phyloP scores from a whole-genome alignment of 2,329 filamentous ascomycete species.

The Colletotrichum spinosum region DNA sequence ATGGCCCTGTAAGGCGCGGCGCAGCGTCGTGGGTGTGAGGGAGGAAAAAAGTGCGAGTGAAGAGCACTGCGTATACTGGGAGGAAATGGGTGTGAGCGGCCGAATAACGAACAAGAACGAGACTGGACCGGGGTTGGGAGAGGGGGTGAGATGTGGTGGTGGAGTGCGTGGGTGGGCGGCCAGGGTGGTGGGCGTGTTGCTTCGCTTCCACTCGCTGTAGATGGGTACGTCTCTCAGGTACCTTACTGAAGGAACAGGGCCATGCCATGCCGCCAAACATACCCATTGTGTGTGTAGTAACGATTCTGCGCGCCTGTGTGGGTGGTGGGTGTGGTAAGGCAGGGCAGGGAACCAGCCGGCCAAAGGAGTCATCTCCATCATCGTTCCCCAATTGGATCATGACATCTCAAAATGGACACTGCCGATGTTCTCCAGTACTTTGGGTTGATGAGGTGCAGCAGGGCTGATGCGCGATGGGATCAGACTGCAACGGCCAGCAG shows the following conservation, averaged over 20 bases:
- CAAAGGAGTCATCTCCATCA: conserved; percentile 38
- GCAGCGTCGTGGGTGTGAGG: conserved; percentile 31
- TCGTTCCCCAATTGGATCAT: conserved; percentile 27
- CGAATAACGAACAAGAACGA: conserved; percentile 42
- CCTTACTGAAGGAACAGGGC: conserved; percentile 1
- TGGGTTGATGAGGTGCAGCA: conserved; percentile 39
- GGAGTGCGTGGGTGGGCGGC: conserved; percentile 21
- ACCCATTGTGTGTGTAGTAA: not conserved
- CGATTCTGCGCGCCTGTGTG: not conserved
- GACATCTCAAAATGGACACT: conserved; percentile 36
- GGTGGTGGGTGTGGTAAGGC: conserved; percentile 7
- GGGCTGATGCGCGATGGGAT: conserved; percentile 38
- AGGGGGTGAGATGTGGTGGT: conserved; percentile 14
- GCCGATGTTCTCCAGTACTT: conserved; percentile 31
- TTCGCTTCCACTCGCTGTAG: not conserved
- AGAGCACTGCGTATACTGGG: conserved; percentile 4
- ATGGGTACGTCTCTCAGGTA: conserved; percentile 1
- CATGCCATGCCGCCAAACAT: not conserved
- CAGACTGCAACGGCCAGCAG: conserved; percentile 14
- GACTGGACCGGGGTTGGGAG: conserved; percentile 23
- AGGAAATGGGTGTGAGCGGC: conserved; percentile 37
- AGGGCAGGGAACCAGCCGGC: conserved; percentile 18
- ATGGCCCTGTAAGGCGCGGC: conserved; percentile 34
- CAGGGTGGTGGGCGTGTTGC: not conserved
- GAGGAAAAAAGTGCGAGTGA: conserved; percentile 11